Base-by-base conservation (phyloP, 371 early-diverging fungal genomes). In the Mortierella sp. region DNA sequence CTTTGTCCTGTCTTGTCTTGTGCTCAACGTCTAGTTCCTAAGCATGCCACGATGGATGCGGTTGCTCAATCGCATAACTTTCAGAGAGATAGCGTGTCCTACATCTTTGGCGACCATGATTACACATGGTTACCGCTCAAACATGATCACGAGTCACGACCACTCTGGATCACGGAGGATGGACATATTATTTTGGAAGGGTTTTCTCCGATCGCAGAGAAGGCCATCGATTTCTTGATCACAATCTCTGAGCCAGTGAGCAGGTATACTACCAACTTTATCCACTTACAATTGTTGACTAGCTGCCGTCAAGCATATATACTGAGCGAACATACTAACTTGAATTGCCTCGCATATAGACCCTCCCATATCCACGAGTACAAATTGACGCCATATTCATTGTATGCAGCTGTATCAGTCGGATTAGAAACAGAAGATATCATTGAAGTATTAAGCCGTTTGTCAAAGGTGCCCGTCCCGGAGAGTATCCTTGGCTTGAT, bases 321-420 rank as follows among this genome's bases (percentile, higher is more conserved):
- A 34, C n/a, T 42, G 23, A 32, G 5, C 28, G 49, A 9, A 31
- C 19, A 19, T 29, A n/a, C 28, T 51, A 62, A 49, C 61, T 54
- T 29, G 32, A 0, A 9, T 34, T 62, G 15, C 49, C 9, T 19
- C 43, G 37, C 35, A 13, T 10, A 15, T 83, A 94, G 99, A 64
- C 99, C 99, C 7, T 85, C 92, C 9, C 91, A 93, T 73, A 94
- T 99, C 58, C 99, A 99, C 81, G 99, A 99, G 85, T 99, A 99
- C 87, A 93, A 94, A 75, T 85, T 99, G 61, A 99, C 99, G 0
- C 92, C 98, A 6, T 99, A 98, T 84, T 98, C 98, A 13, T 89
- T 99, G 1, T 99, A 99, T 84, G 99, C 99, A 19, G 99, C 99
- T 10, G 99, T 99, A 5, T 98, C 98, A 51, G 98, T 99, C 6